Conservation (phyloP, 331 rosid genomes). For the Saraca asoca region DNA sequence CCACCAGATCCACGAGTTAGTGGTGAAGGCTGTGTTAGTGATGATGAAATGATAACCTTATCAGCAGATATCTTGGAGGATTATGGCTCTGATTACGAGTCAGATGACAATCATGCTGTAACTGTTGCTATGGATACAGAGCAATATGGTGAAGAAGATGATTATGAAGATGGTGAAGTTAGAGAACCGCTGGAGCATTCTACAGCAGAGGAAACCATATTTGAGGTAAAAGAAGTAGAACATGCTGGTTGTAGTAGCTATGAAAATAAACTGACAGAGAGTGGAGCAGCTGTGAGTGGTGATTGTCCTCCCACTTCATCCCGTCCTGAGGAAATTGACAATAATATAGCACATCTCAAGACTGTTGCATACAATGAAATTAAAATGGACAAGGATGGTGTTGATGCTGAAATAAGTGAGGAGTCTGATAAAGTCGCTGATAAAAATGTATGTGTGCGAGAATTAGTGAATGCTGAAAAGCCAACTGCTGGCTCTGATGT, state of each 20-base stretch:
- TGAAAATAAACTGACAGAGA: slow-evolving; percentile 40
- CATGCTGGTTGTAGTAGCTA: slow-evolving; percentile 30
- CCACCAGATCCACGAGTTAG: slow-evolving; percentile 41
- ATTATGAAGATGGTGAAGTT: slow-evolving; percentile 88
- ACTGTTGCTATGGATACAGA: slow-evolving; percentile 50
- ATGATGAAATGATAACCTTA: slow-evolving; percentile 76
- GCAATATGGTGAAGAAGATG: slow-evolving; percentile 58
- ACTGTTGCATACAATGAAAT: slow-evolving; percentile 29
- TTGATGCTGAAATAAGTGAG: slow-evolving; percentile 35
- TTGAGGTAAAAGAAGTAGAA: slow-evolving; percentile 60
- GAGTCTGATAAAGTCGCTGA: slow-evolving; percentile 35
- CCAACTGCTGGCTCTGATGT: slow-evolving; percentile 32
- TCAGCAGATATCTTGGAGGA: slow-evolving; percentile 67
- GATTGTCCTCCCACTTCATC: slow-evolving; percentile 38
- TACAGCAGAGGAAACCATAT: slow-evolving; percentile 43
- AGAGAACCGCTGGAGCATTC: slow-evolving; percentile 51
- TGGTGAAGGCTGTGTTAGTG: slow-evolving; percentile 63
- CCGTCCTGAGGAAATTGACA: slow-evolving; percentile 40
- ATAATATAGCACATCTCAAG: slow-evolving; percentile 16
- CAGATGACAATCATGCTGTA: slow-evolving; percentile 69
- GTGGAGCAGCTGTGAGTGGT: slow-evolving; percentile 37
- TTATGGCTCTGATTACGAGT: slow-evolving; percentile 69
- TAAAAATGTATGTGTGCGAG: slow-evolving; percentile 48
- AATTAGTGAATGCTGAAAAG: slow-evolving; percentile 43
- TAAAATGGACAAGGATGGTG: slow-evolving; percentile 31